phyloP scores from a whole-genome alignment of 1,139 yeast species.

The Tardiomyces blankii region DNA sequence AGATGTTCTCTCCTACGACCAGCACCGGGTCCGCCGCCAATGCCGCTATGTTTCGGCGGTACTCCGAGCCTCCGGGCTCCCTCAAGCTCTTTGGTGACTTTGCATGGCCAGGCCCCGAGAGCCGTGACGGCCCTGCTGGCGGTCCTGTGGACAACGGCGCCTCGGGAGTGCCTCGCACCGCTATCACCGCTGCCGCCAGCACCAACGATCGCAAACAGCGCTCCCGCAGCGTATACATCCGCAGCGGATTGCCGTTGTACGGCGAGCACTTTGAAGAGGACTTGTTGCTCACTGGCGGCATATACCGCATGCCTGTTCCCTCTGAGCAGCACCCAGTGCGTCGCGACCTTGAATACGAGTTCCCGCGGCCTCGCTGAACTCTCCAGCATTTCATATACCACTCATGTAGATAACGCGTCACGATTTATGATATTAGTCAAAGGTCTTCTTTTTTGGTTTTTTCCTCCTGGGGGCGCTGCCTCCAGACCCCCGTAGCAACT shows the following conservation, averaged over 20 bases:
- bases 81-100: background rate
- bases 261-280: background rate
- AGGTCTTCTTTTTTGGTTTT: too few relatives aligned
- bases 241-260: background rate
- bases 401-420: background rate
- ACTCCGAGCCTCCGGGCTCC: background rate
- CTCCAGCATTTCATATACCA: background rate
- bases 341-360: background rate
- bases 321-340: background rate
- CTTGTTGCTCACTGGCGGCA: background rate
- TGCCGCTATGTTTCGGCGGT: background rate
- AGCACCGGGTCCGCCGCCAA: background rate
- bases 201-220: background rate
- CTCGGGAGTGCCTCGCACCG: too few relatives aligned
- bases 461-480: too few relatives aligned
- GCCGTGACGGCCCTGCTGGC: too few relatives aligned
- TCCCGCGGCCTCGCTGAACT: background rate
- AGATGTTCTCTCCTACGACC: background rate
- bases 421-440: too few relatives aligned
- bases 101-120: background rate
- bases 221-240: background rate
- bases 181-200: background rate
- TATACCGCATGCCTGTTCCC: background rate
- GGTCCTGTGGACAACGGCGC: too few relatives aligned
- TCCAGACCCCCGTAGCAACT: too few relatives aligned